Evolutionary conservation across 2,329 filamentous ascomycete genomes (phyloP).

Genomic region (Neoascochyta sp.): DNA sequence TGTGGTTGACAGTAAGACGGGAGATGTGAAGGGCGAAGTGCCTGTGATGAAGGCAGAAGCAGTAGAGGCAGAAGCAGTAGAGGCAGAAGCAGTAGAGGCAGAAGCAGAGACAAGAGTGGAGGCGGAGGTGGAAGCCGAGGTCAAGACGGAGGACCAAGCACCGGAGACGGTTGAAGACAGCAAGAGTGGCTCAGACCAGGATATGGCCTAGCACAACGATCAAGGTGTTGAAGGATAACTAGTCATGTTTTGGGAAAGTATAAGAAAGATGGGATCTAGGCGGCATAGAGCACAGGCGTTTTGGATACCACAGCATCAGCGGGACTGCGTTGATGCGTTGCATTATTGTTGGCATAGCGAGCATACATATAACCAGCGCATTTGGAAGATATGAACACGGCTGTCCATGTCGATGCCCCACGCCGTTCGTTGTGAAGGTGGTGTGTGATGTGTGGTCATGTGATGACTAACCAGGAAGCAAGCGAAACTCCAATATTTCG

Average conservation of each 20-base stretch:
- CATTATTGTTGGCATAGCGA: conserved; percentile 8
- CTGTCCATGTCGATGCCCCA: too few species aligned
- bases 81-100: conserved; percentile 6
- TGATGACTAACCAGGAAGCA: too few species aligned
- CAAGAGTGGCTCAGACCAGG: conserved; percentile 15
- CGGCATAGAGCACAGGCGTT: conserved; percentile 16
- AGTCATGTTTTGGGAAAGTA: neutral
- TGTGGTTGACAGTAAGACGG: conserved; percentile 6
- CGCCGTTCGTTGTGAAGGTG: too few species aligned
- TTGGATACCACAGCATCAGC: conserved; percentile 14
- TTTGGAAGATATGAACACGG: too few species aligned
- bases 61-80: conserved; percentile 1
- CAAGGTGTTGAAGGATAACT: neutral
- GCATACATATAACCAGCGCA: too few species aligned
- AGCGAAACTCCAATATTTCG: too few species aligned
- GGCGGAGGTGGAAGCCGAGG: neutral
- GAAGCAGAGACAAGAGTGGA: conserved; percentile 1
- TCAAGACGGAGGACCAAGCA: neutral
- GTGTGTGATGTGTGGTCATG: too few species aligned
- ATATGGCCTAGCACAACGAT: conserved; percentile 6
- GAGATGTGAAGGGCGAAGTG: conserved; percentile 12
- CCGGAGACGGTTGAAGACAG: conserved; percentile 3
- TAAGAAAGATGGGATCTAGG: too few species aligned
- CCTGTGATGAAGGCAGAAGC: too few species aligned
- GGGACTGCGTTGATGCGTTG: conserved; percentile 4